These are phyloP conservation scores for Elsinoe arachidis DNA, from an alignment of 2,329 filamentous ascomycete species.

Conservation along the genomic window DNA sequence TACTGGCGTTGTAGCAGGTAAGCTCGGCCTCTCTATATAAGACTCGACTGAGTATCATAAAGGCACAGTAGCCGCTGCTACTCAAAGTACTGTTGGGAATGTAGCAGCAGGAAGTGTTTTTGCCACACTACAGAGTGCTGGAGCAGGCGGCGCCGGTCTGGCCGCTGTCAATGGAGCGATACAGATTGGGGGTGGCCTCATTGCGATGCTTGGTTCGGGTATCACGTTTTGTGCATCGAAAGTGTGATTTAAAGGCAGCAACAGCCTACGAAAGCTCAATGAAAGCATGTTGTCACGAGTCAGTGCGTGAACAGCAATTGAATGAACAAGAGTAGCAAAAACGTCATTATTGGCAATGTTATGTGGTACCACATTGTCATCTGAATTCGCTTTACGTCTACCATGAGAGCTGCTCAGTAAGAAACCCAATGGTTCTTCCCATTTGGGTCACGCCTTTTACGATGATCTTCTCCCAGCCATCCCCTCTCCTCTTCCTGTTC, in stretches of 20 bases:
- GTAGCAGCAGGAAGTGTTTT: not conserved
- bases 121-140: not conserved
- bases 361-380: too few relatives aligned
- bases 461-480: too few relatives aligned
- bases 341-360: not conserved
- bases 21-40: not conserved
- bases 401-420: too few relatives aligned
- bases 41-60: not conserved
- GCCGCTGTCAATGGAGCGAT: not conserved
- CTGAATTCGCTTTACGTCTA: too few relatives aligned
- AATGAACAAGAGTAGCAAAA: not conserved
- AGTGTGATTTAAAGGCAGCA: not conserved
- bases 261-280: not conserved
- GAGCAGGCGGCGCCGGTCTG: not conserved
- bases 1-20: not conserved
- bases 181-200: not conserved
- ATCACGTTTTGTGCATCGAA: not conserved
- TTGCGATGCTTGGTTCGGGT: not conserved
- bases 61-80: not conserved
- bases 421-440: too few relatives aligned
- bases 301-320: not conserved
- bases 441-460: too few relatives aligned
- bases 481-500: too few relatives aligned
- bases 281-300: not conserved
- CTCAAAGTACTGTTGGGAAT: not conserved